Evolutionary conservation across 345 rosid genomes (phyloP).

Genomic region (Gossypium sturtianum): DNA sequence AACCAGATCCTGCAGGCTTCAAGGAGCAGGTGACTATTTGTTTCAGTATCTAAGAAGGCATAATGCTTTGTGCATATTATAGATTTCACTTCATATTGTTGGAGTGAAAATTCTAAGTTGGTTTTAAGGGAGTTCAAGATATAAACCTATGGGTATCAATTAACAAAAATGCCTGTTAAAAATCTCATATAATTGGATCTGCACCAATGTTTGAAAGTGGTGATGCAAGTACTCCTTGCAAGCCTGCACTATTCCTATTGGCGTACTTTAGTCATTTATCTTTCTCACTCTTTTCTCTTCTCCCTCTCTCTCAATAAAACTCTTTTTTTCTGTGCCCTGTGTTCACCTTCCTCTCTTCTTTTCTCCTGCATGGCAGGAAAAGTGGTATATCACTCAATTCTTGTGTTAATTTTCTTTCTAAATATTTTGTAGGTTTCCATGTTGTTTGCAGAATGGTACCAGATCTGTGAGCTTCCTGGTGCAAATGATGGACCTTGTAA

Average conservation of each 20-base stretch:
- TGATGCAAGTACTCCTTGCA: not conserved
- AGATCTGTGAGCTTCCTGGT: slow-evolving; percentile 70
- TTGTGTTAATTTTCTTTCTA: not conserved
- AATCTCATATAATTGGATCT: not conserved
- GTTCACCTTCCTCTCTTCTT: not conserved
- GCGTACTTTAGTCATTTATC: not conserved
- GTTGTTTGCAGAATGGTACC: slow-evolving; percentile 73
- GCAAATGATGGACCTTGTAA: slow-evolving; percentile 62
- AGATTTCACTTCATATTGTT: not conserved
- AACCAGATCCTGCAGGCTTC: slow-evolving; percentile 76
- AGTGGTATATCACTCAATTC: not conserved
- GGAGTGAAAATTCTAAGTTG: not conserved
- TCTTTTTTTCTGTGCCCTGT: not conserved
- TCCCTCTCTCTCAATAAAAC: not conserved
- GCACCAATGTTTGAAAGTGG: not conserved
- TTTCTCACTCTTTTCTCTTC: not conserved
- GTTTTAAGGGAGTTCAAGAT: not conserved
- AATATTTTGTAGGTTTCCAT: slow-evolving; percentile 48
- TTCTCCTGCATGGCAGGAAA: not conserved
- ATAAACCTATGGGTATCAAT: not conserved
- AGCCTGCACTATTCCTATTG: not conserved
- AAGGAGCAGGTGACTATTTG: slow-evolving; percentile 54
- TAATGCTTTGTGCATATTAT: not conserved
- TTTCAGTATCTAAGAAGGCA: not conserved
- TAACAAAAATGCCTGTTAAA: not conserved